These are phyloP conservation scores for Torrubiella hemipterigena DNA, from an alignment of 2,329 filamentous ascomycete species.

Conservation along the genomic window DNA sequence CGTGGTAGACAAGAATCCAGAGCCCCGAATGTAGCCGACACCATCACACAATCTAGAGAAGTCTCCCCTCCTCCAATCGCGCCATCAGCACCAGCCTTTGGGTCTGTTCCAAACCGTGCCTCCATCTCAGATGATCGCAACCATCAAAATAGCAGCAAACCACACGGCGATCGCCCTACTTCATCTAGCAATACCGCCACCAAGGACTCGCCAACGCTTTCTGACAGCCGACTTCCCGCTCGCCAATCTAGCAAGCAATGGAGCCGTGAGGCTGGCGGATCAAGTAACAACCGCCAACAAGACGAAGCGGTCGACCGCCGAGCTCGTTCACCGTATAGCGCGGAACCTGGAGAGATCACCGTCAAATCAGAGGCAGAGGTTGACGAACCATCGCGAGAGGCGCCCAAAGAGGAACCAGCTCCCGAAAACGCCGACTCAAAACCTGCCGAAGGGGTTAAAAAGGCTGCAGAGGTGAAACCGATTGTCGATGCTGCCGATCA, in stretches of 20 bases:
- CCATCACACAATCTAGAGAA: slow-evolving; percentile 32
- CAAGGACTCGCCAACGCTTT: slow-evolving; percentile 32
- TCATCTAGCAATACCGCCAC: slow-evolving; percentile 16
- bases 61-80: slow-evolving; percentile 45
- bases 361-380: slow-evolving; percentile 21
- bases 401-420: slow-evolving; percentile 7
- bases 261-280: slow-evolving; percentile 40
- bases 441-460: slow-evolving; percentile 5
- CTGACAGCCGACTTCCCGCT: slow-evolving; percentile 35
- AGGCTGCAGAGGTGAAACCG: not conserved
- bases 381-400: not conserved
- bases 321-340: slow-evolving; percentile 26
- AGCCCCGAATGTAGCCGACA: slow-evolving; percentile 34
- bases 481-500: no score
- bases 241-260: slow-evolving; percentile 46
- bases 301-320: slow-evolving; percentile 15
- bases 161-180: slow-evolving; percentile 9
- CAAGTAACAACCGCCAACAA: slow-evolving; percentile 12
- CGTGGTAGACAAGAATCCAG: slow-evolving; percentile 39
- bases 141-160: slow-evolving; percentile 38
- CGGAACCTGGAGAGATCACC: slow-evolving; percentile 34
- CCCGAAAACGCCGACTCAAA: slow-evolving; percentile 7
- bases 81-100: slow-evolving; percentile 46
- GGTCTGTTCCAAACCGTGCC: slow-evolving; percentile 38
- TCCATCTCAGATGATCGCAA: slow-evolving; percentile 17